phyloP scores from a whole-genome alignment of 257 asterid species.

The Penstemon davidsonii region DNA sequence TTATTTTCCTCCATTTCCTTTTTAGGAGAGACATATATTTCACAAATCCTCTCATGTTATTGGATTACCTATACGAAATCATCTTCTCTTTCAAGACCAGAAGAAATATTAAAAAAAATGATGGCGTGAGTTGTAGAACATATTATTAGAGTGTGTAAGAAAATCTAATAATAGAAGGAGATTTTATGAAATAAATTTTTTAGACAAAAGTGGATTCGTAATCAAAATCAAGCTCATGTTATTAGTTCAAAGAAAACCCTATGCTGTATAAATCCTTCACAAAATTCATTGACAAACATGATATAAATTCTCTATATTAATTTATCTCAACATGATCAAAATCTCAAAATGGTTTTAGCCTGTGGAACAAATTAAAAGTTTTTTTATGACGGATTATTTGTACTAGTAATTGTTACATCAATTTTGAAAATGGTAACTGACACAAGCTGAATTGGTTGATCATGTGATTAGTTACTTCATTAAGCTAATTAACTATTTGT shows the following conservation, averaged over 20 bases:
- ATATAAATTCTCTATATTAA: too few relatives aligned
- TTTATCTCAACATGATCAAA: too few relatives aligned
- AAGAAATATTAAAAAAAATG: too few relatives aligned
- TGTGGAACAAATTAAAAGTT: too few relatives aligned
- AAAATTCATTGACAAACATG: background rate
- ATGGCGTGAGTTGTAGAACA: too few relatives aligned
- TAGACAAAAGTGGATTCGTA: background rate
- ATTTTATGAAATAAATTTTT: too few relatives aligned
- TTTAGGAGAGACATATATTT: constrained; percentile 12
- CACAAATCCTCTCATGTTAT: background rate
- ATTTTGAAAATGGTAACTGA: background rate
- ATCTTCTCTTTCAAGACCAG: too few relatives aligned
- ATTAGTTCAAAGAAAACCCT: background rate
- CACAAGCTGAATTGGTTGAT: background rate
- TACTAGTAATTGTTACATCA: background rate
- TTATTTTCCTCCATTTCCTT: background rate
- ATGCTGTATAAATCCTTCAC: background rate
- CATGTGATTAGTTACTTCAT: constrained; percentile 24
- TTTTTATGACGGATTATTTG: too few relatives aligned
- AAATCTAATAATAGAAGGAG: background rate
- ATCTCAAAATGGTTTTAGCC: too few relatives aligned
- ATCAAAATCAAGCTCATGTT: background rate
- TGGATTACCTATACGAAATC: too few relatives aligned
- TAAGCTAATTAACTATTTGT: constrained; percentile 26
- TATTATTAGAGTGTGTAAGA: too few relatives aligned